Evolutionary conservation across 2,329 filamentous ascomycete species (phyloP).

Genomic region (Alternaria viburni): DNA sequence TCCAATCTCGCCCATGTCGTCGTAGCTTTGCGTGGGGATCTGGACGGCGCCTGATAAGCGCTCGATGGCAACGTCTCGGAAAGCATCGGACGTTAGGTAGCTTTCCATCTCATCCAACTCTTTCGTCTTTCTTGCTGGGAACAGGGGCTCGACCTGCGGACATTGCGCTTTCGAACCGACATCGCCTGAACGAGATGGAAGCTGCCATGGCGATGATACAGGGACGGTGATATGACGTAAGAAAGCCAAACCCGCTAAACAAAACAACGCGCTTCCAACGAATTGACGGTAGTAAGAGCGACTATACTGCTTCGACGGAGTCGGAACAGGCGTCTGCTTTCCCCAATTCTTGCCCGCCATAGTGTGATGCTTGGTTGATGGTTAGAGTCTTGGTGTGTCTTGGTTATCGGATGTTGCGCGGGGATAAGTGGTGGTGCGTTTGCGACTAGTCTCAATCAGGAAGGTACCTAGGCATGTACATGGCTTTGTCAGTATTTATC

Average conservation of each 20-base stretch:
- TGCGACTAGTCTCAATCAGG: constrained; percentile 8
- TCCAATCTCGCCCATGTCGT: constrained; percentile 62
- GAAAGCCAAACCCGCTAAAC: constrained; percentile 2
- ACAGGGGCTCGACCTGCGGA: constrained; percentile 36
- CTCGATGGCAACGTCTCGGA: constrained; percentile 40
- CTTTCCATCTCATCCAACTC: constrained; percentile 37
- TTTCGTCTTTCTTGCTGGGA: constrained; percentile 30
- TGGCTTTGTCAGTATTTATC: not conserved
- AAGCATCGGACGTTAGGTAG: constrained; percentile 36
- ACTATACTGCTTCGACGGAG: not conserved
- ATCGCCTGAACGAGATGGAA: not conserved
- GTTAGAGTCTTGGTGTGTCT: not conserved
- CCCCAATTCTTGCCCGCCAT: constrained; percentile 21
- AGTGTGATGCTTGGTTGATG: constrained; percentile 8
- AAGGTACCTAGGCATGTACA: constrained; percentile 12
- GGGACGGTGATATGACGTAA: constrained; percentile 10
- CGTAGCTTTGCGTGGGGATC: constrained; percentile 62
- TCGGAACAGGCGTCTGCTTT: constrained; percentile 2
- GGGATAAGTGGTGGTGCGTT: constrained; percentile 5
- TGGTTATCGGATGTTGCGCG: not conserved
- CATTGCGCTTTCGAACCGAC: constrained; percentile 24
- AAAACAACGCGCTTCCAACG: constrained; percentile 2
- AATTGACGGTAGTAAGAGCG: constrained; percentile 2
- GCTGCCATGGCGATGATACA: constrained; percentile 25
- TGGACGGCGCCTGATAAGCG: constrained; percentile 57